phyloP scores from a whole-genome alignment of 2,329 filamentous ascomycete species.

The Metarhizium humberi region DNA sequence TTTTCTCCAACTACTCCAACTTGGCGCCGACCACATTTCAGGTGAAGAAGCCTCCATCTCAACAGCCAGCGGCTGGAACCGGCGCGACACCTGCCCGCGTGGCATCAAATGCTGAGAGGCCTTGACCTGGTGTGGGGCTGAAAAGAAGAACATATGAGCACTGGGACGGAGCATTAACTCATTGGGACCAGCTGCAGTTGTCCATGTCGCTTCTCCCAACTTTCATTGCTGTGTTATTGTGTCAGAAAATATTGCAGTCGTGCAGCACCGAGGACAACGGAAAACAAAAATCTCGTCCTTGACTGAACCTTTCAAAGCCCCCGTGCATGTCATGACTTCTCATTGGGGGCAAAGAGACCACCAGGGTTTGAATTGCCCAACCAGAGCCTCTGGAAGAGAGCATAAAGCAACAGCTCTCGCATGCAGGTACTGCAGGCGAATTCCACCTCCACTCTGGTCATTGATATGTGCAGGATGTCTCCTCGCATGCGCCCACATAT shows the following conservation, averaged over 20 bases:
- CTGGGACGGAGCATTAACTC: neutral
- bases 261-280: neutral
- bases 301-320: too few relatives aligned
- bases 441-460: neutral
- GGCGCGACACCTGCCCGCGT: conserved; percentile 2
- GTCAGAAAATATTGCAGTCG: too few relatives aligned
- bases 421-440: conserved; percentile 7
- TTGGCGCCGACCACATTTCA: neutral
- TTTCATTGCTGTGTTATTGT: neutral
- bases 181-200: neutral
- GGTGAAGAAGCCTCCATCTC: neutral
- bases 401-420: conserved; percentile 1
- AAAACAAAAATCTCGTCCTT: too few relatives aligned
- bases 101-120: neutral
- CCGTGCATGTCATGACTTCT: neutral
- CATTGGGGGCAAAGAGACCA: conserved; percentile 5
- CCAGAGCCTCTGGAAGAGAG: neutral
- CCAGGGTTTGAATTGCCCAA: conserved; percentile 7
- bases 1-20: conserved; percentile 1
- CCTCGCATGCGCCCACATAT: neutral
- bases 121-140: neutral
- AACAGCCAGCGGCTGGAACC: conserved; percentile 3
- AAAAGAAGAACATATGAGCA: neutral
- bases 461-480: neutral
- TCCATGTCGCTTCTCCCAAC: neutral